Evolutionary conservation across 2,329 filamentous ascomycete species (phyloP).

Genomic region (Alternaria brassicicola): DNA sequence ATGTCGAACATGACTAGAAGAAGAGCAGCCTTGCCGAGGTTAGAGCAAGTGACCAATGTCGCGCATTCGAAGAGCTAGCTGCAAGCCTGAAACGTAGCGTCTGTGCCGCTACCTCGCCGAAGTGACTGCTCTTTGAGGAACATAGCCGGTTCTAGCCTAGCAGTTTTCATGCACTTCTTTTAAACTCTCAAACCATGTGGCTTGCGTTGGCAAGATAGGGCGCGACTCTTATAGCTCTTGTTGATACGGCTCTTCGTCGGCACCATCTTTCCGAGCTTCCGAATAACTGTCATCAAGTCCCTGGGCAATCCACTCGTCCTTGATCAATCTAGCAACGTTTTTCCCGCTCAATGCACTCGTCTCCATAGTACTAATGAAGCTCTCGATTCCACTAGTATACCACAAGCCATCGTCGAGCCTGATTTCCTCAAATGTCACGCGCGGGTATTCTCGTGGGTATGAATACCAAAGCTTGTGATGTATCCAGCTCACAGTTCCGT

Average conservation of each 20-base stretch:
- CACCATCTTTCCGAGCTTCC: not conserved
- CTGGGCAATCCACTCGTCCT: constrained; percentile 61
- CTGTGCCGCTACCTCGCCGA: not conserved
- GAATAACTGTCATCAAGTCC: not conserved
- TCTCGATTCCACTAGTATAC: constrained; percentile 77
- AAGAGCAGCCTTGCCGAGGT: not conserved
- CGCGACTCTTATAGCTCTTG: not conserved
- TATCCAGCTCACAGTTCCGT: constrained; percentile 42
- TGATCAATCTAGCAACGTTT: constrained; percentile 76
- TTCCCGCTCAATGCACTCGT: constrained; percentile 90
- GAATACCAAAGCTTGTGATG: constrained; percentile 71
- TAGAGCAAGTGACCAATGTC: not conserved
- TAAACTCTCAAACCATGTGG: not conserved
- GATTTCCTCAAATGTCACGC: constrained; percentile 85
- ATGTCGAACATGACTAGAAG: not conserved
- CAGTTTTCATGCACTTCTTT: not conserved
- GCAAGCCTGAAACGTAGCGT: not conserved
- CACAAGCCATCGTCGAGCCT: constrained; percentile 69
- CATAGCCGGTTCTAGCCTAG: not conserved
- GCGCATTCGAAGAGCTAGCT: not conserved
- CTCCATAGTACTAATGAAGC: constrained; percentile 97
- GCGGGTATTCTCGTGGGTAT: constrained; percentile 84
- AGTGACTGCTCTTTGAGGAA: not conserved
- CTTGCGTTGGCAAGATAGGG: not conserved
- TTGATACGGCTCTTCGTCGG: not conserved